These are phyloP conservation scores for Apiospora hydei DNA, from an alignment of 2,329 filamentous ascomycete genomes.

Conservation along the genomic window DNA sequence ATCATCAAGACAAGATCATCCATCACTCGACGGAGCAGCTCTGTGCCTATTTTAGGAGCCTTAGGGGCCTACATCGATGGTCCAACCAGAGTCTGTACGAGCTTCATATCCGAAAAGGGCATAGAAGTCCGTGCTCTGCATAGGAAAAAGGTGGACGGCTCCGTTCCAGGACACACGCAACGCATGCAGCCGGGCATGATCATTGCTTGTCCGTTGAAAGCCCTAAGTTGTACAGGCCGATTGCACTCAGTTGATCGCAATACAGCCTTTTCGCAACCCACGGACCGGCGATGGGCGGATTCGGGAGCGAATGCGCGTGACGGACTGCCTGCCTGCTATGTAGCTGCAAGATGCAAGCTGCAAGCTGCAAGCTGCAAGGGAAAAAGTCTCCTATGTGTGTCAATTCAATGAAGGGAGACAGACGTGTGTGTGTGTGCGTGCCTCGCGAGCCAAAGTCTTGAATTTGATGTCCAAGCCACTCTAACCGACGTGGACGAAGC, in stretches of 20 bases:
- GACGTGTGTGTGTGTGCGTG: not conserved
- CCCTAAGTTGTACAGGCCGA: not conserved
- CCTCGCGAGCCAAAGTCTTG: not conserved
- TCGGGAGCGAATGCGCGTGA: slow-evolving; percentile 14
- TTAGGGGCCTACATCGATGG: slow-evolving; percentile 5
- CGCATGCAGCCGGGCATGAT: not conserved
- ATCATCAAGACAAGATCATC: not conserved
- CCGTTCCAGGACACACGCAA: not conserved
- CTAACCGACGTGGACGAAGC: slow-evolving; percentile 14
- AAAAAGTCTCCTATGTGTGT: not conserved
- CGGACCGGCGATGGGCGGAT: not conserved
- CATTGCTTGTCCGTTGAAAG: not conserved
- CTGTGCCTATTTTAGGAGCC: slow-evolving; percentile 14
- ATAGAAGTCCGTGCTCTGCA: slow-evolving; percentile 15
- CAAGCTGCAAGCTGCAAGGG: not conserved
- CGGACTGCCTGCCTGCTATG: not conserved
- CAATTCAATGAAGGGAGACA: not conserved
- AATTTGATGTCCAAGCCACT: slow-evolving; percentile 9
- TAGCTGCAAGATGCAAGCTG: not conserved
- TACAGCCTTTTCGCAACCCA: not conserved
- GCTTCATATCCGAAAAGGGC: not conserved
- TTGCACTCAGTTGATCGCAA: slow-evolving; percentile 1
- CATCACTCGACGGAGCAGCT: not conserved
- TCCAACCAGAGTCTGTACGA: not conserved
- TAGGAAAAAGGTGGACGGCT: not conserved